Percentiles rank a stretch among this genome's conserved stretches.
phyloP scores from a whole-genome alignment of 176 grass and related monocot species.

The Musa troglodytarum region DNA sequence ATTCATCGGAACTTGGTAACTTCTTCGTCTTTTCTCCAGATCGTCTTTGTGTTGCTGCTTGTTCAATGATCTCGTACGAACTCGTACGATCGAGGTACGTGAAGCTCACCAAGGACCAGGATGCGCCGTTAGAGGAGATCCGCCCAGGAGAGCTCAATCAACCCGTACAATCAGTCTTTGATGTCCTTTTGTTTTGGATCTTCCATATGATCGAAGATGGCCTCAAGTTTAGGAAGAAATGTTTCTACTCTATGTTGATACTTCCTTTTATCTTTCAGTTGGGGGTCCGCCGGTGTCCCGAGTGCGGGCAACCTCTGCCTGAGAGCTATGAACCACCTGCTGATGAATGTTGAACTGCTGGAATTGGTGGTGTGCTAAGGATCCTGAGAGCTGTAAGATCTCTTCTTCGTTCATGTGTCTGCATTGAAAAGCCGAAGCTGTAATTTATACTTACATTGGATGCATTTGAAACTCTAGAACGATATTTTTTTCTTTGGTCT shows the following conservation, averaged over 20 bases:
- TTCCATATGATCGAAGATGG: not conserved
- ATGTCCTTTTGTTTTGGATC: not conserved
- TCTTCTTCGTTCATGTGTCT: not conserved
- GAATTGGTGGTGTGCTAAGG: slow-evolving; percentile 53
- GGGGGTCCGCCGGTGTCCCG: slow-evolving; percentile 28
- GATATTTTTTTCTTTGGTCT: not conserved
- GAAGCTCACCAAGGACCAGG: slow-evolving; percentile 88
- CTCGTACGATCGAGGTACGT: slow-evolving; percentile 56
- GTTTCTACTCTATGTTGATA: not conserved
- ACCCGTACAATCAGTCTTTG: slow-evolving; percentile 30
- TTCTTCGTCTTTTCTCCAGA: not conserved
- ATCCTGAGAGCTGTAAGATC: slow-evolving; percentile 57
- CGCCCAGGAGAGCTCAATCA: slow-evolving; percentile 88
- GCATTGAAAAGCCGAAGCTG: not conserved
- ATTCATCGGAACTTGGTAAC: not conserved
- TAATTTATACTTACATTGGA: not conserved
- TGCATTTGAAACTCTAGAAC: not conserved
- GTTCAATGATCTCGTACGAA: slow-evolving; percentile 49
- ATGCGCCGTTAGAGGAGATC: slow-evolving; percentile 69
- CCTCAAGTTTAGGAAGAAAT: not conserved
- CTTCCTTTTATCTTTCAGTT: slow-evolving; percentile 26
- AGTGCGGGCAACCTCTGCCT: slow-evolving; percentile 51
- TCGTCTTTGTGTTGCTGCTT: not conserved
- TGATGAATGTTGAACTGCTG: slow-evolving; percentile 58
- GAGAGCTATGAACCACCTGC: slow-evolving; percentile 39